Percentiles rank a stretch among this genome's conserved stretches.
Conservation (phyloP, 257 asterid genomes). For the Solanum rostratum region DNA sequence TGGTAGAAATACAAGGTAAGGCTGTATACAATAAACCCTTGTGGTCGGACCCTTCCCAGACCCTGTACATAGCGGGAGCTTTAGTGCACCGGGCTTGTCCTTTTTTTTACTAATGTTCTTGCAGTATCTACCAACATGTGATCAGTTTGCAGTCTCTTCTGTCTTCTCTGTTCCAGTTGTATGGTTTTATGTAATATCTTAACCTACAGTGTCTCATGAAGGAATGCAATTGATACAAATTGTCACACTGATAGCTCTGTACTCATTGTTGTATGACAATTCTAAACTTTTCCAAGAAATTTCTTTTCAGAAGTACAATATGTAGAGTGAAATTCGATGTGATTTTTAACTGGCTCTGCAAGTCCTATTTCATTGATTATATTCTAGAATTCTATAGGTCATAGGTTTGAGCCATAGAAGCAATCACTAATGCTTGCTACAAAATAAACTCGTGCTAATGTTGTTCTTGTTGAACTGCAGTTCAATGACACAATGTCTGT, state of each 20-base stretch:
- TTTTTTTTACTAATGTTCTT: background rate
- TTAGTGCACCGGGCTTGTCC: no score
- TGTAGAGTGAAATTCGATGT: background rate
- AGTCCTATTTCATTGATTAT: background rate
- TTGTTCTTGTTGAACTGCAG: constrained; percentile 7
- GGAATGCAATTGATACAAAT: constrained; percentile 8
- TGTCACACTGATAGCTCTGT: constrained; percentile 42
- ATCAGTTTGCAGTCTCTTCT: constrained; percentile 40
- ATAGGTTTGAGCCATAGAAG: background rate
- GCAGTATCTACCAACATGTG: constrained; percentile 48
- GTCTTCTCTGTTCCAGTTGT: constrained; percentile 32
- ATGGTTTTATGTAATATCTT: constrained; percentile 47
- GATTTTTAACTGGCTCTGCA: background rate
- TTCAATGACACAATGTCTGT: constrained; percentile 28
- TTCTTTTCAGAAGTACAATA: background rate
- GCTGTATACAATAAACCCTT: no score
- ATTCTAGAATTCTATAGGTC: background rate
- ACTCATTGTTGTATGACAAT: constrained; percentile 18
- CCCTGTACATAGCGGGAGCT: no score
- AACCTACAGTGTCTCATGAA: constrained; percentile 44
- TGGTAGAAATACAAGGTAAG: no score
- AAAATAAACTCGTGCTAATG: background rate
- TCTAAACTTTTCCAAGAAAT: background rate
- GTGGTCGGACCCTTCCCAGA: no score
- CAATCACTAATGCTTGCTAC: background rate